Percentiles rank a stretch among this genome's conserved stretches.
Evolutionary conservation across 2,329 filamentous ascomycete species (phyloP).

Genomic region (Tolypocladium sp.): DNA sequence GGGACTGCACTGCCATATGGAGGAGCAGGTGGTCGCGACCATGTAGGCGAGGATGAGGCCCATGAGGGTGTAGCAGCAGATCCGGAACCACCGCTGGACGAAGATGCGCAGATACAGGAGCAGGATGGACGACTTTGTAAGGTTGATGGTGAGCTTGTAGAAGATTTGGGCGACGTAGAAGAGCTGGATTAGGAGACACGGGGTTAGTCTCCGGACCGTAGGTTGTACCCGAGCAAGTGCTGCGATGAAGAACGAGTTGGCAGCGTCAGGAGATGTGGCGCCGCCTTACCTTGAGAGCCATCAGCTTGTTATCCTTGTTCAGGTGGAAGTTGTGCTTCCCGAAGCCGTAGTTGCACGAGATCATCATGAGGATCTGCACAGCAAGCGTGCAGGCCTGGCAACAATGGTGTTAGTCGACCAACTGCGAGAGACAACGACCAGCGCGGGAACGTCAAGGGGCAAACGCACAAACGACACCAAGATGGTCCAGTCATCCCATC

Average conservation of each 20-base stretch:
- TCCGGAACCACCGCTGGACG: slow-evolving; percentile 33
- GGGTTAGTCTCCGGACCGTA: neutral
- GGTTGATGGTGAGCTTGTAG: slow-evolving; percentile 44
- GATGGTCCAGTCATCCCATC: slow-evolving; percentile 34
- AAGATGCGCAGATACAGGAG: slow-evolving; percentile 47
- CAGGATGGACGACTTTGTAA: slow-evolving; percentile 43
- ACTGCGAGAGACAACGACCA: neutral
- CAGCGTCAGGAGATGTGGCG: neutral
- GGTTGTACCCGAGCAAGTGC: neutral
- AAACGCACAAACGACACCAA: slow-evolving; percentile 28
- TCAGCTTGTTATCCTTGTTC: slow-evolving; percentile 19
- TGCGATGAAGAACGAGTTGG: neutral
- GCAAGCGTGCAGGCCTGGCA: slow-evolving; percentile 23
- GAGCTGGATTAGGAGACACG: slow-evolving; percentile 19
- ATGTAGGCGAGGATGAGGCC: slow-evolving; percentile 34
- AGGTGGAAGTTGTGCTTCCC: slow-evolving; percentile 29
- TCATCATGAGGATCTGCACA: slow-evolving; percentile 29
- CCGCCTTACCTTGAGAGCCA: slow-evolving; percentile 24
- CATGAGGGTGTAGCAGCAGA: slow-evolving; percentile 30
- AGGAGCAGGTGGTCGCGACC: slow-evolving; percentile 31
- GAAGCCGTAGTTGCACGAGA: slow-evolving; percentile 30
- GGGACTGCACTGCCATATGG: slow-evolving; percentile 41
- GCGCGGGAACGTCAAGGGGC: neutral
- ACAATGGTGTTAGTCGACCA: neutral
- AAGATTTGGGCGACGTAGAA: slow-evolving; percentile 43